A percentile compares a stretch with the other conserved stretches of the same genome.
Evolutionary conservation across 805 yeast species (phyloP).

Genomic region (Candida awuae): DNA sequence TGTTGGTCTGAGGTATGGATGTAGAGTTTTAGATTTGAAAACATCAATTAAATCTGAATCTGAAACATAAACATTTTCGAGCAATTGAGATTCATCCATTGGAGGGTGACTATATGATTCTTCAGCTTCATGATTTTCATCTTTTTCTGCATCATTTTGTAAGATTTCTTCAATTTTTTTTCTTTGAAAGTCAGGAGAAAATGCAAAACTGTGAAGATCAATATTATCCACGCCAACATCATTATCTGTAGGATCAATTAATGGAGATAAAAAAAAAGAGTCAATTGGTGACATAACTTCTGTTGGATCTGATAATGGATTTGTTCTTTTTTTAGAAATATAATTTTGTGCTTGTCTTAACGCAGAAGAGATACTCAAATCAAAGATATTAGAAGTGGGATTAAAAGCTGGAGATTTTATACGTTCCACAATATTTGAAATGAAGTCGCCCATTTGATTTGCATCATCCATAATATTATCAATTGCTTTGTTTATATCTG

Average conservation of each 20-base stretch:
- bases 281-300: no score
- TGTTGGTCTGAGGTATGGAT: conserved; percentile 22
- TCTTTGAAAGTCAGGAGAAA: no score
- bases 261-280: no score
- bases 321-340: neutral
- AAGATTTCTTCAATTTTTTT: neutral
- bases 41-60: conserved; percentile 22
- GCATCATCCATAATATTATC: conserved; percentile 6
- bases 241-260: no score
- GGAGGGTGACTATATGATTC: conserved; percentile 18
- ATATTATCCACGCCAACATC: neutral
- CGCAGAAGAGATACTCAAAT: conserved; percentile 3
- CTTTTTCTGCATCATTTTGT: neutral
- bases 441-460: conserved; percentile 1
- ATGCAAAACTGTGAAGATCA: neutral
- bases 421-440: conserved; percentile 12
- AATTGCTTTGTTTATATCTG: conserved; percentile 7
- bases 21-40: conserved; percentile 17
- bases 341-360: conserved; percentile 3
- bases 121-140: conserved; percentile 4
- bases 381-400: conserved; percentile 11
- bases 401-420: conserved; percentile 13
- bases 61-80: conserved; percentile 24
- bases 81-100: conserved; percentile 31
- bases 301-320: no score